Evolutionary conservation across 139 green algal genomes (phyloP).

Genomic region (Chlorella sp.): DNA sequence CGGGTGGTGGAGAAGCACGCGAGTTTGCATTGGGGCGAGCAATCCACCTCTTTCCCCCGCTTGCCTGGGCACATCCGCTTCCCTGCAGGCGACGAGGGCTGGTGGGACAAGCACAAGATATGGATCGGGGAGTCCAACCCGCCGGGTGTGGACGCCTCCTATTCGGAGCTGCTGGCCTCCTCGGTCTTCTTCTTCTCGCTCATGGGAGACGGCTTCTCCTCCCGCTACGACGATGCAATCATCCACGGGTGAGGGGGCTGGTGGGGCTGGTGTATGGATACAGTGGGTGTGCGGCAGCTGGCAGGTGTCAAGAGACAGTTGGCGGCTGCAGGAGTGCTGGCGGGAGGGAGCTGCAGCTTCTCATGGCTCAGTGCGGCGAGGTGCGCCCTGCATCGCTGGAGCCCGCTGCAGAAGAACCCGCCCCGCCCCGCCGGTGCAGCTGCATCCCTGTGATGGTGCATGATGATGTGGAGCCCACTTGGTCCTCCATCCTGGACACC

Average conservation of each 20-base stretch:
- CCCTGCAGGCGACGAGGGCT: conserved; percentile 29
- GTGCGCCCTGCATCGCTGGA: not conserved
- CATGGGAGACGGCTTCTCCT: conserved; percentile 19
- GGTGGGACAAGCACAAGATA: conserved; percentile 50
- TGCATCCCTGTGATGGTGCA: conserved; percentile 75
- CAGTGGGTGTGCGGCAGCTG: too few relatives aligned
- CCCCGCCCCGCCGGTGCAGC: not conserved
- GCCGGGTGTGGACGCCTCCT: conserved; percentile 3
- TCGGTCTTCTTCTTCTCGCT: conserved; percentile 52
- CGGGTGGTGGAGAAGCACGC: too few relatives aligned
- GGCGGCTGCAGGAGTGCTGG: too few relatives aligned
- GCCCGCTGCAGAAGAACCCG: not conserved
- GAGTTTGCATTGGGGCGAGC: too few relatives aligned
- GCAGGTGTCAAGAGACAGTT: too few relatives aligned
- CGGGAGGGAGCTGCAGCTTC: not conserved
- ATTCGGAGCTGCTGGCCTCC: conserved; percentile 43
- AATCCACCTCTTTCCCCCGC: too few relatives aligned
- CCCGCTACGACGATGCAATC: conserved; percentile 3
- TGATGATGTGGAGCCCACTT: conserved; percentile 46
- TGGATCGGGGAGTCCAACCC: conserved; percentile 37
- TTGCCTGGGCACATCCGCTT: not conserved
- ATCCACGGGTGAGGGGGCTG: conserved; percentile 25
- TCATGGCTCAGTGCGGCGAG: not conserved
- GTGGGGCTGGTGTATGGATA: too few relatives aligned
- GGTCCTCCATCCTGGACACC: conserved; percentile 35